Evolutionary conservation across 139 green algal species (phyloP).

Genomic region (Spirogloea muscicola): DNA sequence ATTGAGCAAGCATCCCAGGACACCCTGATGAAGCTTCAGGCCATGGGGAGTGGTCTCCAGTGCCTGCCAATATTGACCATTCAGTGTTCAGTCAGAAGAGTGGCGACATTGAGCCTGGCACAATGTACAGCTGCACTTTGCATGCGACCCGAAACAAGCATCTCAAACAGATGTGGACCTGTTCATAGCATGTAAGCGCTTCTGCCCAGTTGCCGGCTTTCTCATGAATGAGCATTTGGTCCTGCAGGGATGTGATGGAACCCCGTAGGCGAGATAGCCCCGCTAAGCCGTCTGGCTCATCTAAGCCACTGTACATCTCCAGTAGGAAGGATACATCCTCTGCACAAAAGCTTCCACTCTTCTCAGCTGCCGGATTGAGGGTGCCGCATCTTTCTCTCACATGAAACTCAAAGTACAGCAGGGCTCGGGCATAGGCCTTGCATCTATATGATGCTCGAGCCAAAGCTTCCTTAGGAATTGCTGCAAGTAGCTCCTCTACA

Average conservation of each 20-base stretch:
- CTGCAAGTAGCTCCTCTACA: constrained; percentile 54
- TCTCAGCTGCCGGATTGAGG: constrained; percentile 64
- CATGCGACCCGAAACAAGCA: too few relatives aligned
- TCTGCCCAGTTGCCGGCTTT: constrained; percentile 83
- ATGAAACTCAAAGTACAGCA: constrained; percentile 82
- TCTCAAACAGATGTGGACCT: too few relatives aligned
- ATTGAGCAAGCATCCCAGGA: constrained; percentile 56
- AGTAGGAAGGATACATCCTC: constrained; percentile 79
- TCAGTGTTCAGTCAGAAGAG: too few relatives aligned
- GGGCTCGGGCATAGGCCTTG: constrained; percentile 75
- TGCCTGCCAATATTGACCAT: constrained; percentile 49
- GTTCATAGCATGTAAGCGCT: constrained; percentile 78
- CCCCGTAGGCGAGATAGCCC: constrained; percentile 57
- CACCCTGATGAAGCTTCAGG: constrained; percentile 17
- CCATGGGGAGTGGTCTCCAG: constrained; percentile 1
- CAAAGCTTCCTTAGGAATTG: constrained; percentile 39
- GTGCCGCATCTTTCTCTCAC: constrained; percentile 61
- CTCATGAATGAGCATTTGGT: constrained; percentile 75
- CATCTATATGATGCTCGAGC: constrained; percentile 48
- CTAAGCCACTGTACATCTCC: constrained; percentile 81
- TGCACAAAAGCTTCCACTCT: constrained; percentile 54
- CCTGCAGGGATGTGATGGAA: constrained; percentile 54
- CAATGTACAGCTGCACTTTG: constrained; percentile 12
- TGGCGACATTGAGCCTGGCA: too few relatives aligned
- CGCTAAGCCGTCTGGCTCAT: constrained; percentile 83